phyloP scores from a whole-genome alignment of 2,329 filamentous ascomycete species.

The Phaeosphaeriaceae sp. region DNA sequence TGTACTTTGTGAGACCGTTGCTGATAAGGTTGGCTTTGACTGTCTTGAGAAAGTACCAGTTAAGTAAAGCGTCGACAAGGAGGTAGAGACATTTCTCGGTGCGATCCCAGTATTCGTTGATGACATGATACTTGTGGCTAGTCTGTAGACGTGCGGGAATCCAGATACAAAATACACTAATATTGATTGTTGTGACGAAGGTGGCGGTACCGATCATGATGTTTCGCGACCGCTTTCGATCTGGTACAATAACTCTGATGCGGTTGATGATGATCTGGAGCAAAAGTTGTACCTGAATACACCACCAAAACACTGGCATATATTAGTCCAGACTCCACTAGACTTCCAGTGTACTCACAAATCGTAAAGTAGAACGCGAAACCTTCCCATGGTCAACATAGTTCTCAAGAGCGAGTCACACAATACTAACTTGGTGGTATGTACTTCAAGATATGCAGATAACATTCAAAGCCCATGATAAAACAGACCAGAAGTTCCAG shows the following conservation, averaged over 20 bases:
- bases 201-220: slow-evolving; percentile 48
- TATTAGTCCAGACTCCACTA: slow-evolving; percentile 5
- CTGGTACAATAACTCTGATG: slow-evolving; percentile 45
- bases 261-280: slow-evolving; percentile 53
- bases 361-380: slow-evolving; percentile 45
- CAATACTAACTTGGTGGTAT: slow-evolving; percentile 42
- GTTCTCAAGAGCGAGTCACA: too few relatives aligned
- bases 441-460: slow-evolving; percentile 40
- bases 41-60: slow-evolving; percentile 50
- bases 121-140: slow-evolving; percentile 32
- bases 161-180: slow-evolving; percentile 50
- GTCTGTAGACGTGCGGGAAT: slow-evolving; percentile 49
- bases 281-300: slow-evolving; percentile 47
- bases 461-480: slow-evolving; percentile 52
- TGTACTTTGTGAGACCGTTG: slow-evolving; percentile 60
- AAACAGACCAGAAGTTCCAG: slow-evolving; percentile 54
- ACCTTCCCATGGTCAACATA: slow-evolving; percentile 23
- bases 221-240: slow-evolving; percentile 35
- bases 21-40: slow-evolving; percentile 57
- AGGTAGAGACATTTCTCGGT: slow-evolving; percentile 49
- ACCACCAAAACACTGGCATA: slow-evolving; percentile 43
- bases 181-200: slow-evolving; percentile 48
- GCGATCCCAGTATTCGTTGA: slow-evolving; percentile 51
- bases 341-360: slow-evolving; percentile 13
- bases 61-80: slow-evolving; percentile 45